Evolutionary conservation across 73 alveolate genomes (phyloP).

Genomic region (Stentor roeselii): DNA sequence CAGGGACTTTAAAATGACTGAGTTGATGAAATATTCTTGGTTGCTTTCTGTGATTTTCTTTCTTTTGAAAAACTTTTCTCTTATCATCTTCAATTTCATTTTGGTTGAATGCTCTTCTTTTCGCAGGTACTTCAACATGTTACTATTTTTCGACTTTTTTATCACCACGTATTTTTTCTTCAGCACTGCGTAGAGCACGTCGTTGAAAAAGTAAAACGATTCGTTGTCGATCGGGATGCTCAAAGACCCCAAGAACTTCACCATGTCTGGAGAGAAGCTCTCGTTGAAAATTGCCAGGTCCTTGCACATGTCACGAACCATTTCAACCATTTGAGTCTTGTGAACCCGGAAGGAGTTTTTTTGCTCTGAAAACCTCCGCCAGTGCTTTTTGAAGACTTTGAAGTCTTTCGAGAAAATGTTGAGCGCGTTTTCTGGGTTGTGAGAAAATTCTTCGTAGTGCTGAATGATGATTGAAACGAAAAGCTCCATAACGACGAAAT

Average conservation of each 20-base stretch:
- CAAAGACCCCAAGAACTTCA: constrained; percentile 27
- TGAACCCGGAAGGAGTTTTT: constrained; percentile 28
- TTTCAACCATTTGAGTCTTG: neutral
- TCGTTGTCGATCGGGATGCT: constrained; percentile 28
- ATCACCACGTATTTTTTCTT: neutral
- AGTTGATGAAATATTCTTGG: neutral
- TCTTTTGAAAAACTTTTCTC: neutral
- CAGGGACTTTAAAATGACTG: neutral
- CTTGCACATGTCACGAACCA: constrained; percentile 12
- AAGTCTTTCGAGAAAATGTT: constrained; percentile 48
- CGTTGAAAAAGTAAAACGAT: constrained; percentile 29
- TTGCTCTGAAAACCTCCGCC: constrained; percentile 35
- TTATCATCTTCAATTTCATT: neutral
- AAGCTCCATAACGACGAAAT: constrained; percentile 57
- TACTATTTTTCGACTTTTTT: neutral
- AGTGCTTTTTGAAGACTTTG: constrained; percentile 31
- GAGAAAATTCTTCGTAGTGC: constrained; percentile 53
- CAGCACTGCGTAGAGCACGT: constrained; percentile 39
- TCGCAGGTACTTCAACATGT: neutral
- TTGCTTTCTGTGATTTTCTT: neutral
- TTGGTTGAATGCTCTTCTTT: neutral
- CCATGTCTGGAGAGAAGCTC: constrained; percentile 7
- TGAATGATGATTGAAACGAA: constrained; percentile 62
- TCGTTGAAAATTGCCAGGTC: constrained; percentile 29
- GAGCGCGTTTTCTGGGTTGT: constrained; percentile 54